A percentile compares a stretch with the other conserved stretches of the same genome.
phyloP scores from a whole-genome alignment of 2,329 filamentous ascomycete genomes.

The Cercospora nicotianae region DNA sequence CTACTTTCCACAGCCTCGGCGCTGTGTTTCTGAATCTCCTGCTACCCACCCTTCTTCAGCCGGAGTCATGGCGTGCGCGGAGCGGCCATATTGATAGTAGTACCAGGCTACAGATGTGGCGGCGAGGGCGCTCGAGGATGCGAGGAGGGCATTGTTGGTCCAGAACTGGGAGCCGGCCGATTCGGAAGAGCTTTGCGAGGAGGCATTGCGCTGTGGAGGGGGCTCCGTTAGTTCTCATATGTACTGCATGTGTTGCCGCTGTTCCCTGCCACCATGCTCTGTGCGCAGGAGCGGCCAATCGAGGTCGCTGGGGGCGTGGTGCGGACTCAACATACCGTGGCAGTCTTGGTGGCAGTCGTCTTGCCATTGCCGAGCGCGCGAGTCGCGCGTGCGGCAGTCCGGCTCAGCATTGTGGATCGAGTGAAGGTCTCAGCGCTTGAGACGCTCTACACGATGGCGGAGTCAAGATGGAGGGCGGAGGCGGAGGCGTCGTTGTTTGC shows the following conservation, averaged over 20 bases:
- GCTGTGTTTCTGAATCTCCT: background rate
- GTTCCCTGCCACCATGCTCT: background rate
- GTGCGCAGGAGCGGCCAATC: background rate
- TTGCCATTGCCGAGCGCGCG: slow-evolving; percentile 84
- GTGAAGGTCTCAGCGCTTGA: slow-evolving; percentile 38
- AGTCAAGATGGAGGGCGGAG: slow-evolving; percentile 5
- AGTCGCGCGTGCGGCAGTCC: slow-evolving; percentile 85
- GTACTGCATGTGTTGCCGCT: slow-evolving; percentile 5
- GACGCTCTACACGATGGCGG: slow-evolving; percentile 27
- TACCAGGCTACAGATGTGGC: slow-evolving; percentile 94
- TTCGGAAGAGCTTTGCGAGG: slow-evolving; percentile 68
- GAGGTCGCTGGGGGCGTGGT: slow-evolving; percentile 8
- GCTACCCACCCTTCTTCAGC: slow-evolving; percentile 91
- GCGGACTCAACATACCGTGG: slow-evolving; percentile 44
- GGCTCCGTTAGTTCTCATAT: slow-evolving; percentile 21
- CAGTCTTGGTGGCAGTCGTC: slow-evolving; percentile 50
- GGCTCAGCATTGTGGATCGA: slow-evolving; percentile 76
- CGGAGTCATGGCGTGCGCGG: slow-evolving; percentile 84
- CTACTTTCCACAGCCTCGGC: slow-evolving; percentile 1
- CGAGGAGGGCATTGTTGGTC: slow-evolving; percentile 81
- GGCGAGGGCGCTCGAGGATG: slow-evolving; percentile 81
- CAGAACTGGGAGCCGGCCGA: slow-evolving; percentile 69
- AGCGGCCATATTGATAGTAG: slow-evolving; percentile 90
- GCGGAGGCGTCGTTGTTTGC: slow-evolving; percentile 1
- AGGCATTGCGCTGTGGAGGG: slow-evolving; percentile 56